Percentiles rank a stretch among this genome's conserved stretches.
phyloP scores from a whole-genome alignment of 257 asterid genomes.

The Solanum appendiculatum region DNA sequence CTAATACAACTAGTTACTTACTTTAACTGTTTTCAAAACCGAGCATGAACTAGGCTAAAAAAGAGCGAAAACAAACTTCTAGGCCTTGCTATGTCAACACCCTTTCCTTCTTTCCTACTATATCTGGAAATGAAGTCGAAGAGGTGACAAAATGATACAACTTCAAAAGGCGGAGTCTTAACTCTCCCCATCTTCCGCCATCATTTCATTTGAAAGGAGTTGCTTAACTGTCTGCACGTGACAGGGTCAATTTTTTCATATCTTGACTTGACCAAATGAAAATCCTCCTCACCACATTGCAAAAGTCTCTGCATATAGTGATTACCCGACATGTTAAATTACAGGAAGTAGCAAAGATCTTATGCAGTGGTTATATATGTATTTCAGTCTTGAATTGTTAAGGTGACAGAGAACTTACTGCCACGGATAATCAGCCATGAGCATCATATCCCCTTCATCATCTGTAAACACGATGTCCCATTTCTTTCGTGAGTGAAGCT shows the following conservation, averaged over 20 bases:
- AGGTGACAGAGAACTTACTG: constrained; percentile 40
- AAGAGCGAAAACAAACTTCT: not conserved
- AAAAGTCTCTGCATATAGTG: constrained; percentile 55
- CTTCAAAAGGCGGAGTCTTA: not conserved
- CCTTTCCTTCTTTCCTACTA: not conserved
- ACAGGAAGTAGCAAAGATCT: not conserved
- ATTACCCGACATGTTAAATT: not conserved
- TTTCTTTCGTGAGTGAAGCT: constrained; percentile 51
- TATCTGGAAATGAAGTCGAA: not conserved
- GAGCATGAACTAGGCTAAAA: constrained; percentile 14
- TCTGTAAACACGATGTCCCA: constrained; percentile 88
- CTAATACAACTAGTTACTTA: constrained; percentile 7
- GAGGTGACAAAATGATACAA: not conserved
- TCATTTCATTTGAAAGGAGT: not conserved
- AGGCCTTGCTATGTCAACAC: not conserved
- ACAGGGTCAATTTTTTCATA: constrained; percentile 57
- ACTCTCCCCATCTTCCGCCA: not conserved
- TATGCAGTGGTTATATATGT: not conserved
- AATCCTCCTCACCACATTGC: constrained; percentile 66
- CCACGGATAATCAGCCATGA: constrained; percentile 99
- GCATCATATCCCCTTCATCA: constrained; percentile 96
- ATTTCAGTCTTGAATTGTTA: not conserved
- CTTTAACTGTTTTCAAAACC: constrained; percentile 13
- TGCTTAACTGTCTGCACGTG: constrained; percentile 32
- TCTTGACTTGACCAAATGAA: constrained; percentile 67